These are phyloP conservation scores for Bretschneidera sinensis DNA, from an alignment of 345 rosid species.

Conservation along the genomic window DNA sequence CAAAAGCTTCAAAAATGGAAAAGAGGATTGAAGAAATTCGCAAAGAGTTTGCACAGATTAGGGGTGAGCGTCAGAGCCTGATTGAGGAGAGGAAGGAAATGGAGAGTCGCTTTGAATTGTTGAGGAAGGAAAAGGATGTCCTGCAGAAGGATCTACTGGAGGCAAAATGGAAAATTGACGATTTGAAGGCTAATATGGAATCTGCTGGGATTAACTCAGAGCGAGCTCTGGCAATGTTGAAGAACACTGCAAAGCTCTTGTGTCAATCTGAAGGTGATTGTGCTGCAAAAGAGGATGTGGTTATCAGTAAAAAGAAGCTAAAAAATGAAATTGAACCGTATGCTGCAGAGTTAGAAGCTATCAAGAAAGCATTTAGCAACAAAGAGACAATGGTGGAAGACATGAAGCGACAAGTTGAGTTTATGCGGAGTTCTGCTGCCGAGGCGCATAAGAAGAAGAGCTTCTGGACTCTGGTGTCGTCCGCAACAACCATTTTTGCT, in stretches of 20 bases:
- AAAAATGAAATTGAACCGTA: constrained; percentile 35
- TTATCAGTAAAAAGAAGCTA: constrained; percentile 18
- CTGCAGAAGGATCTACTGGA: constrained; percentile 37
- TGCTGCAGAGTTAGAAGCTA: constrained; percentile 37
- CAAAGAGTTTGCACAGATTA: constrained; percentile 30
- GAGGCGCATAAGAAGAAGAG: constrained; percentile 52
- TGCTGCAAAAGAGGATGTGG: constrained; percentile 17
- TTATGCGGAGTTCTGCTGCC: constrained; percentile 41
- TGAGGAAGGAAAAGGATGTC: constrained; percentile 41
- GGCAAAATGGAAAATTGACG: constrained; percentile 26
- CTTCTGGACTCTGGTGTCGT: constrained; percentile 60
- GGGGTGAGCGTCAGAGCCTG: constrained; percentile 28
- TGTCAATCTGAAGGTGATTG: constrained; percentile 21
- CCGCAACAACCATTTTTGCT: constrained; percentile 58
- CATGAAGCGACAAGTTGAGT: constrained; percentile 49
- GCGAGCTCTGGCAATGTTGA: constrained; percentile 42
- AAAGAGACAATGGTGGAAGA: constrained; percentile 48
- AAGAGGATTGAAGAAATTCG: constrained; percentile 28
- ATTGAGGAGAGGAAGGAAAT: constrained; percentile 27
- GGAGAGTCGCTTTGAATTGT: constrained; percentile 19
- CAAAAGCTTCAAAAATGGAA: constrained; percentile 36
- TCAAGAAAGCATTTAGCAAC: constrained; percentile 47
- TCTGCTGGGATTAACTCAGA: constrained; percentile 25
- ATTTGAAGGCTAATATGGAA: constrained; percentile 39
- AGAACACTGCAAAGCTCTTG: constrained; percentile 41